Percentiles rank a stretch among this genome's conserved stretches.
Conservation (phyloP, 2,329 filamentous ascomycete genomes). For the Sporothrix pallida region DNA sequence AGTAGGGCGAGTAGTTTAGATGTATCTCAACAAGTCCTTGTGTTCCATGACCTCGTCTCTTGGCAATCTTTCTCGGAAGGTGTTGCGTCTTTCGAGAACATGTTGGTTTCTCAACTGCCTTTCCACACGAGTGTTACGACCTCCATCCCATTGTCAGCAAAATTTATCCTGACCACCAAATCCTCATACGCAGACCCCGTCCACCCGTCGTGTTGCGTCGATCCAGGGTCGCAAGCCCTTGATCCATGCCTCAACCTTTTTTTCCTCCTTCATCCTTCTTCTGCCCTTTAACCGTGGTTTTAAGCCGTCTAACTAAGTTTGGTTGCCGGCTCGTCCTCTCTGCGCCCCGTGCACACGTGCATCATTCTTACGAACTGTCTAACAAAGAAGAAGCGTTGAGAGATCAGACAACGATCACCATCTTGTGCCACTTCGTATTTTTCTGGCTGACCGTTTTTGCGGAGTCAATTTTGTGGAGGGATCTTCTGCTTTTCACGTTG, state of each 20-base stretch:
- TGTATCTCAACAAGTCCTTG: not conserved
- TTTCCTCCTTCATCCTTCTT: not conserved
- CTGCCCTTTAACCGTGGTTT: not conserved
- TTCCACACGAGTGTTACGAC: not conserved
- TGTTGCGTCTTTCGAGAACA: slow-evolving; percentile 4
- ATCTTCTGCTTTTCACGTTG: not conserved
- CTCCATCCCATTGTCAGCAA: not conserved
- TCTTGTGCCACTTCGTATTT: not conserved
- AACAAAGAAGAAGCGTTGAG: not conserved
- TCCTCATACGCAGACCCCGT: not conserved
- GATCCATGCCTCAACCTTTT: not conserved
- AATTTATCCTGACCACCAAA: not conserved
- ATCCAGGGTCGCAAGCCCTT: slow-evolving; percentile 17
- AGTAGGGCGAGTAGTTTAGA: not conserved
- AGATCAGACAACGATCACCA: slow-evolving; percentile 1
- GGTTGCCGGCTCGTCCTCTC: slow-evolving; percentile 7
- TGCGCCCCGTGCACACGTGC: slow-evolving; percentile 8
- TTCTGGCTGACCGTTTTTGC: not conserved
- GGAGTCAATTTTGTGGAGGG: not conserved
- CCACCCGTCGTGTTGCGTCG: not conserved
- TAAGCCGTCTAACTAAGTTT: not conserved
- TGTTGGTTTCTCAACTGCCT: not conserved
- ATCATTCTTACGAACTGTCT: not conserved
- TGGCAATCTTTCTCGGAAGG: not conserved
- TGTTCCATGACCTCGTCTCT: slow-evolving; percentile 1